Conservation (phyloP, 2,329 filamentous ascomycete genomes). For the Penicillium aurantiogriseum region DNA sequence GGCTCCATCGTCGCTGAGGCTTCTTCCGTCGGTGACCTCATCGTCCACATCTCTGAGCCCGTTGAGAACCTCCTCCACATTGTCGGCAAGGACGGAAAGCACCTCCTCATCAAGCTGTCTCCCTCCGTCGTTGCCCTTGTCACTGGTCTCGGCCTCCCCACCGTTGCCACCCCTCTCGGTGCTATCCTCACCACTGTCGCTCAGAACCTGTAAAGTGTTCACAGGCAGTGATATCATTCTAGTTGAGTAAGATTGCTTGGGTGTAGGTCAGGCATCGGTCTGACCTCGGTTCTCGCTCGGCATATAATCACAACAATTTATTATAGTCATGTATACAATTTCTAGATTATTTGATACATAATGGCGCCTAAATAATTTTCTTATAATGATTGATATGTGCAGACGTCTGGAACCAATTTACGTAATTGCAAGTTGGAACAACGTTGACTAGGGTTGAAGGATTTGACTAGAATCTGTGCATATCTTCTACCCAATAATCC, state of each 20-base stretch:
- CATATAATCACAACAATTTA: background rate
- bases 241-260: background rate
- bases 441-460: background rate
- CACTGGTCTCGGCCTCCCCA: constrained; percentile 28
- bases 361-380: background rate
- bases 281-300: background rate
- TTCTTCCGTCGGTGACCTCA: constrained; percentile 27
- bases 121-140: constrained; percentile 28
- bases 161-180: constrained; percentile 30
- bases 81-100: constrained; percentile 24
- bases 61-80: constrained; percentile 28
- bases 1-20: constrained; percentile 30
- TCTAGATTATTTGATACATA: background rate
- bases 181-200: constrained; percentile 28
- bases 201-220: constrained; percentile 26
- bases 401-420: background rate
- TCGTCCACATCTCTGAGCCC: constrained; percentile 28
- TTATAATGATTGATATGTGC: background rate
- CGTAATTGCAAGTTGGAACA: background rate
- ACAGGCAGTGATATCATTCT: background rate
- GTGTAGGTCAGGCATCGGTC: background rate
- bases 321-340: background rate
- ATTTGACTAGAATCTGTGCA: no score
- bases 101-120: constrained; percentile 30
- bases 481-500: background rate